Evolutionary conservation across 2,329 filamentous ascomycete genomes (phyloP).

Genomic region (Emergomyces orientalis): DNA sequence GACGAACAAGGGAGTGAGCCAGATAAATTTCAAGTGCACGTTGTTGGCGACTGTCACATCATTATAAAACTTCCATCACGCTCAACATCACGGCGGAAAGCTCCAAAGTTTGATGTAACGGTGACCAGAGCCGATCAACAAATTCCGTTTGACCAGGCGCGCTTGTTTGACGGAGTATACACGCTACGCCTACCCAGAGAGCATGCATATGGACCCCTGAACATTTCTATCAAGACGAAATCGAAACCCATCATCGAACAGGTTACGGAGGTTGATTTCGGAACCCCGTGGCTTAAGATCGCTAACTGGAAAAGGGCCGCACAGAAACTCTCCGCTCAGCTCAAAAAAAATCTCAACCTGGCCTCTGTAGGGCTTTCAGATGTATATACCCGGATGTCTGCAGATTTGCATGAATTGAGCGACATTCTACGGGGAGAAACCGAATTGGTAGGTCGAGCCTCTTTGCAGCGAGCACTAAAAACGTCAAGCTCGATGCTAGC

Average conservation of each 20-base stretch:
- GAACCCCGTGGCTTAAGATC: constrained; percentile 40
- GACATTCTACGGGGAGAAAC: constrained; percentile 27
- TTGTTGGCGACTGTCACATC: constrained; percentile 47
- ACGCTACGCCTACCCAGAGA: constrained; percentile 42
- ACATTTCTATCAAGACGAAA: constrained; percentile 39
- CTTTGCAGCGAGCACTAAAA: constrained; percentile 18
- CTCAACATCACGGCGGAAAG: constrained; percentile 36
- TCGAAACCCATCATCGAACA: constrained; percentile 29
- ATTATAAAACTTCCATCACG: constrained; percentile 42
- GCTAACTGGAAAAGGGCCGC: constrained; percentile 38
- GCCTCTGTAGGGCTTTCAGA: constrained; percentile 32
- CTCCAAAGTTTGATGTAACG: constrained; percentile 41
- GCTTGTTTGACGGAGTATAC: constrained; percentile 46
- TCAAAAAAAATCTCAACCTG: constrained; percentile 29
- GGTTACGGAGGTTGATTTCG: constrained; percentile 35
- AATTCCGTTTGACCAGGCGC: constrained; percentile 39
- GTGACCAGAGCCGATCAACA: constrained; percentile 36
- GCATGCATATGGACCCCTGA: constrained; percentile 41
- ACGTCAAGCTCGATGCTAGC: constrained; percentile 22
- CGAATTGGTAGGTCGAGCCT: constrained; percentile 20
- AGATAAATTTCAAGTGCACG: constrained; percentile 43
- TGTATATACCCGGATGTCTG: constrained; percentile 30
- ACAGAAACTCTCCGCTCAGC: constrained; percentile 26
- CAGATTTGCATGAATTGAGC: constrained; percentile 30
- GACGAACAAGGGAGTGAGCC: constrained; percentile 22